These are phyloP conservation scores for Articulospora tetracladia DNA, from an alignment of 495 filamentous ascomycete species.

Conservation along the genomic window DNA sequence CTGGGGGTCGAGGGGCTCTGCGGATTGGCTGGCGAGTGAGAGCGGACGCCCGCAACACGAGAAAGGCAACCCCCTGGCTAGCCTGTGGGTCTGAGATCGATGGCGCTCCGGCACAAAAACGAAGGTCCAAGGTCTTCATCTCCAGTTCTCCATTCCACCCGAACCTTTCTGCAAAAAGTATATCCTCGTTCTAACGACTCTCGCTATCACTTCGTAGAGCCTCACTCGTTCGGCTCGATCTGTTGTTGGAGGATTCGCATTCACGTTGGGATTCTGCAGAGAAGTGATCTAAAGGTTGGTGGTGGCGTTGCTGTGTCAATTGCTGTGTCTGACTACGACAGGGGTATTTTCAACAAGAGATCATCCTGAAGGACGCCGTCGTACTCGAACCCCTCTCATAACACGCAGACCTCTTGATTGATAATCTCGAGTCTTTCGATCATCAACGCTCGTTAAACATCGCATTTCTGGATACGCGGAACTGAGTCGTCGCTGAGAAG, in stretches of 20 bases:
- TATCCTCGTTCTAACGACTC: not conserved
- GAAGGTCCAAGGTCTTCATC: too few relatives aligned
- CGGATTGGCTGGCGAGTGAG: too few relatives aligned
- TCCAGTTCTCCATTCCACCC: too few relatives aligned
- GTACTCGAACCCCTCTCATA: not conserved
- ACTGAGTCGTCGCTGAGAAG: not conserved
- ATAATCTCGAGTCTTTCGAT: not conserved
- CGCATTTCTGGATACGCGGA: not conserved
- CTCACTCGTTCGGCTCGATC: conserved; percentile 28
- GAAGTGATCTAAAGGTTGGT: conserved; percentile 7
- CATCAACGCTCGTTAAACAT: not conserved
- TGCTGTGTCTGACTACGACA: conserved; percentile 2
- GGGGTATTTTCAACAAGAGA: conserved; percentile 3
- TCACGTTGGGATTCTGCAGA: not conserved
- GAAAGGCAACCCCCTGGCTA: not conserved
- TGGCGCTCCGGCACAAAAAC: too few relatives aligned
- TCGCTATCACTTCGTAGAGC: conserved; percentile 1
- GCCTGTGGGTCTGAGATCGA: not conserved
- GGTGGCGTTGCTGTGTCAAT: conserved; percentile 17
- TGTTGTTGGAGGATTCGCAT: not conserved
- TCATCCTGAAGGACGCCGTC: not conserved
- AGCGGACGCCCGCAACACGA: not conserved
- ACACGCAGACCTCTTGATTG: not conserved
- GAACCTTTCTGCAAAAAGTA: not conserved
- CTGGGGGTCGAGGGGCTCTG: too few relatives aligned